Conservation (phyloP, 1,284 basidiomycete species). For the Fomitopsis schrenkii region DNA sequence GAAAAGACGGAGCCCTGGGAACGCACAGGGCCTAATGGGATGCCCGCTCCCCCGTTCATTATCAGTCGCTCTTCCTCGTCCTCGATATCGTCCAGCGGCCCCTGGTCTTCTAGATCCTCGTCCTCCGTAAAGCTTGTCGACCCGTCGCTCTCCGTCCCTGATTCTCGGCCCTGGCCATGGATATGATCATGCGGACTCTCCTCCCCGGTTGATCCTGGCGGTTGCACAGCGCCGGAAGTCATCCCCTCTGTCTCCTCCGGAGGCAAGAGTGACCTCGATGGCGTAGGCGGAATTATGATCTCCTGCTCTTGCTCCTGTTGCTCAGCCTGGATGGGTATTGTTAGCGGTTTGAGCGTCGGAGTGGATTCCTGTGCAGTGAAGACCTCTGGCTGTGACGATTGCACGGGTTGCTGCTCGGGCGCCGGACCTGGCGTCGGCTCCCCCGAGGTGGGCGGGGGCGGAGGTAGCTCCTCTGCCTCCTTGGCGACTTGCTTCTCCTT, state of each 20-base stretch:
- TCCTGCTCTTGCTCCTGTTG: constrained; percentile 20
- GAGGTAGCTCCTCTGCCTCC: constrained; percentile 24
- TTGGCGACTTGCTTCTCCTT: constrained; percentile 29
- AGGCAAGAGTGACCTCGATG: constrained; percentile 37
- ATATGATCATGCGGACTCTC: constrained; percentile 34
- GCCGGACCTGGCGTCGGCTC: constrained; percentile 12
- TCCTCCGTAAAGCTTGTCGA: constrained; percentile 41
- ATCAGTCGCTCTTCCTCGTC: constrained; percentile 82
- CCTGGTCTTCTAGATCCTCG: constrained; percentile 46
- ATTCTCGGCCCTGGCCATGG: constrained; percentile 29
- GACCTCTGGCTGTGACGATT: constrained; percentile 10
- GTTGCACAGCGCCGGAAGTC: constrained; percentile 65
- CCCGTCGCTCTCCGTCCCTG: constrained; percentile 39
- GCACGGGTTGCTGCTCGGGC: constrained; percentile 17
- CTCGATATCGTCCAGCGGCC: constrained; percentile 43
- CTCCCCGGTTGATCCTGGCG: constrained; percentile 63
- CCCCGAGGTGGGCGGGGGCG: constrained; percentile 15
- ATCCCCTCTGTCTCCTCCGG: constrained; percentile 59
- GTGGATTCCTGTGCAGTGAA: constrained; percentile 18
- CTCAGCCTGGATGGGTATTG: constrained; percentile 20
- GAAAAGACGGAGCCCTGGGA: not conserved
- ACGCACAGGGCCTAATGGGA: constrained; percentile 74
- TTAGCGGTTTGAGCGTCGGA: constrained; percentile 22
- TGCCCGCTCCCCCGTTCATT: constrained; percentile 77
- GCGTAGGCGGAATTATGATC: constrained; percentile 51